Base-by-base conservation (phyloP, 768 basidiomycete species). In the Astraeus odoratus region DNA sequence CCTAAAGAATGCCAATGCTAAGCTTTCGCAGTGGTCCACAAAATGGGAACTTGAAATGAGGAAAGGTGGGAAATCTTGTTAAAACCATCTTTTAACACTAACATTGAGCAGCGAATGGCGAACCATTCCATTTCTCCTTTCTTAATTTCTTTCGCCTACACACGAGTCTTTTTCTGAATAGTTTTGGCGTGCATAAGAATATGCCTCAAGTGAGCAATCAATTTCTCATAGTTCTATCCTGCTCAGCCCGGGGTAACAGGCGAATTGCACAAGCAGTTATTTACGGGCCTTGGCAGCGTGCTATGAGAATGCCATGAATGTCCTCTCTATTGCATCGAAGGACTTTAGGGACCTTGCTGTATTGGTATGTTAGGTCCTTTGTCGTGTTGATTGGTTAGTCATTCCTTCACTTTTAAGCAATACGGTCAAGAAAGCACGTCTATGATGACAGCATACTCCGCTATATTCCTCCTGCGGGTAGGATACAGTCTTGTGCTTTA, bases 391-490 rank as follows among this genome's bases (percentile, higher is more conserved):
- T 43, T 38, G 44, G 40, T 31, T 39, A 30, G 7, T 31, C 37
- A 39, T 24, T 35, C 18, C 51, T 55, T 27, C 56, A 33, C 38
- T 42, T 39, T 45, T 13, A 59, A 90, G 87, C 81, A 83, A 36
- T 92, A 91, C 54, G 77, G 83, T 7, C 89, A 91, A 67, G 88
- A 91, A 59, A 83, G 85, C 4, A 78, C 88, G 49, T 81, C 83
- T 7, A 77, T 85, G 37, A 91, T 91, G 88, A 85, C 84, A 16
- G 89, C 86, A 20, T 91, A 91, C 56, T 79, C 84, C 38, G 87
- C 88, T 16, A 79, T 91, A 29, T 83, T 88, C 58, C 66, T 92
- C 51, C 68, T 91, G 52, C 82, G 75, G 73, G 89, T 85, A 58
- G 42, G 44, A 19, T 9, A 64, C 53, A 10, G n/a, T 26, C 18